Base-by-base conservation (phyloP, 495 filamentous ascomycete genomes). In the Pseudevernia furfuracea region DNA sequence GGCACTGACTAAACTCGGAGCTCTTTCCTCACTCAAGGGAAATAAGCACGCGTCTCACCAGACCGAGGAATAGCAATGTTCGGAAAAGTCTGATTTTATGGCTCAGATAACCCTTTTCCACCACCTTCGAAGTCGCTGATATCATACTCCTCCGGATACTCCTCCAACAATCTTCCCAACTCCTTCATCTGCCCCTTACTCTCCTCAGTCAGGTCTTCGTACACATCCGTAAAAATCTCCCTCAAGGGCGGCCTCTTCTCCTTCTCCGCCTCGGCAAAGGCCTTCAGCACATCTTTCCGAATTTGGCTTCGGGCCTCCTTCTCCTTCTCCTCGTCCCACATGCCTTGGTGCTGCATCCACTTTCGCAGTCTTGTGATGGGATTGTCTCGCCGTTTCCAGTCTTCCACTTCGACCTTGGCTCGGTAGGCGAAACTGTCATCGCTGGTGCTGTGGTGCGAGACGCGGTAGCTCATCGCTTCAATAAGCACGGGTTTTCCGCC, bases 341-440 rank as follows among this genome's bases (percentile, higher is more conserved):
- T 66, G 1, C 86, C 85, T 69, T 86, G 83, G 12, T 83, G 80
- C 76, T 97, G 91, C 71, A 98, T 83, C 82, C 89, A 97, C 78
- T 97, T 98, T 32, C 94, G 84, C 69, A 98, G 73, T 58, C 93
- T 79, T 52, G 91, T 90, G 49, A 98, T 91, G 1, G 94, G 94
- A 71, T 97, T 97, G 73, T 98, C 94, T 14, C 95, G 80, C 7
- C 92, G 80, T 73, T 97, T 97, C 94, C 94, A 98, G 68, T 97
- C 93, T 70, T 99, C 94, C 4, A 99, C 94, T 70, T 99, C 94
- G 0, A 96, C 88, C 34, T 85, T 83, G 0, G 93, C 92, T 23
- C 94, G 91, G 74, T 99, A 99, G 2, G 93, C 93, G 71, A 96
- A 97, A 43, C 88, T 92, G 71, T 99, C 94, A 69, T 99, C 94